phyloP scores from a whole-genome alignment of 306 rosid species.

The Hylodesmum podocarpum region DNA sequence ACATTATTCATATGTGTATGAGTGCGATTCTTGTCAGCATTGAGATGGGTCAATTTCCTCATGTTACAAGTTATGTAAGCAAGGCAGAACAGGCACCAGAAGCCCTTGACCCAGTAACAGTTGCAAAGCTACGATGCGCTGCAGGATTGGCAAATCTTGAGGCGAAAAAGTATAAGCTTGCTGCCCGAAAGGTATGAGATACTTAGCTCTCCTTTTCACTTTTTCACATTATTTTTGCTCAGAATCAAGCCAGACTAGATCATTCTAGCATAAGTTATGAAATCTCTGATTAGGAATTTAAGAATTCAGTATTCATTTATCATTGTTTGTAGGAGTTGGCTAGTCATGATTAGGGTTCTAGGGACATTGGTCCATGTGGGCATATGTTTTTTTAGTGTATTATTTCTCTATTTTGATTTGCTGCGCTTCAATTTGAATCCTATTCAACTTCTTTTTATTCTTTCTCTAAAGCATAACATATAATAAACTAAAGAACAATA shows the following conservation, averaged over 20 bases:
- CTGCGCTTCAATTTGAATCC: no score
- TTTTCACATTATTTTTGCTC: background rate
- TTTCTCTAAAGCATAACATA: no score
- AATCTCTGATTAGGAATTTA: slow-evolving; percentile 1
- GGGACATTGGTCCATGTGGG: no score
- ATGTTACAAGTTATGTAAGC: slow-evolving; percentile 83
- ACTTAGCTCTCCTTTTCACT: background rate
- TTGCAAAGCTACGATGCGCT: slow-evolving; percentile 83
- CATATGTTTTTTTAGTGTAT: no score
- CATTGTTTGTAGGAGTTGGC: no score
- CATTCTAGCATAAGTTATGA: background rate
- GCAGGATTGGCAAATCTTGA: slow-evolving; percentile 95
- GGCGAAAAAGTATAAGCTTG: slow-evolving; percentile 94
- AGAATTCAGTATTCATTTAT: slow-evolving; percentile 15
- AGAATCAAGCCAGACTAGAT: background rate
- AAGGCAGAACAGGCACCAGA: slow-evolving; percentile 87
- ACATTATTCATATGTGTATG: slow-evolving; percentile 94
- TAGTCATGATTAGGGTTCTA: no score
- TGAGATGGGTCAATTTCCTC: slow-evolving; percentile 98
- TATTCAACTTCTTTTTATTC: no score
- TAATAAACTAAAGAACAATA: no score
- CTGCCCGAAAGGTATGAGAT: slow-evolving; percentile 95
- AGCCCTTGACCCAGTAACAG: slow-evolving; percentile 55
- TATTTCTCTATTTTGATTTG: no score
- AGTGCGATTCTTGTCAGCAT: slow-evolving; percentile 94